phyloP scores from a whole-genome alignment of 75 land plant genomes.

The Cupressus sempervirens region DNA sequence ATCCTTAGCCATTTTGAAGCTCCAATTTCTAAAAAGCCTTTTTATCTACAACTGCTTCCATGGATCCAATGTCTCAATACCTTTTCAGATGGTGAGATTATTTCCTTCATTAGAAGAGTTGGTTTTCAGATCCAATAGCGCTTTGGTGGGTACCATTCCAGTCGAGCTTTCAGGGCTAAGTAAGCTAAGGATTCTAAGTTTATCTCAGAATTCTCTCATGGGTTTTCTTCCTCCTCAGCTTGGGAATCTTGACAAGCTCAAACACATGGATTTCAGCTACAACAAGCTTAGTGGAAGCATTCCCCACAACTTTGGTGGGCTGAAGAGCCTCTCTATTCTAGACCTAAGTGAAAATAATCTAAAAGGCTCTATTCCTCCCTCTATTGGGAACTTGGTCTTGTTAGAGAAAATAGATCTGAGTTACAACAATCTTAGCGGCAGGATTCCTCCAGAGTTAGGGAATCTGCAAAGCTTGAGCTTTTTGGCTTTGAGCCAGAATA shows the following conservation, averaged over 20 bases:
- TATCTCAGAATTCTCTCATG: constrained; percentile 46
- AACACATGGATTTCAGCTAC: constrained; percentile 58
- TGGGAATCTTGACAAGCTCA: constrained; percentile 31
- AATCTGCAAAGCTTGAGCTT: constrained; percentile 16
- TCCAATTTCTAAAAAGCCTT: constrained; percentile 43
- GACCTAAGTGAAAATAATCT: constrained; percentile 26
- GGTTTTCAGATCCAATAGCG: constrained; percentile 38
- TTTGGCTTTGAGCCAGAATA: constrained; percentile 16
- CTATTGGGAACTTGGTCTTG: not conserved
- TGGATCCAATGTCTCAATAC: constrained; percentile 16
- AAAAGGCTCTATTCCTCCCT: constrained; percentile 20
- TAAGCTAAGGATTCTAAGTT: constrained; percentile 28
- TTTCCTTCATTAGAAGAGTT: constrained; percentile 39
- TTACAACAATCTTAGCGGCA: constrained; percentile 23
- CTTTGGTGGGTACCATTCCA: constrained; percentile 44
- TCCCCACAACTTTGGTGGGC: constrained; percentile 11
- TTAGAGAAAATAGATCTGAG: constrained; percentile 24
- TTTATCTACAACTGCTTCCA: constrained; percentile 57
- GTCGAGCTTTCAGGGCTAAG: constrained; percentile 13
- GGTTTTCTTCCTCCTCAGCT: constrained; percentile 43
- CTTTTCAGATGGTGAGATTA: constrained; percentile 28
- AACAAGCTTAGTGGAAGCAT: constrained; percentile 26
- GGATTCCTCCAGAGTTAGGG: constrained; percentile 24
- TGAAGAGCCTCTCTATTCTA: constrained; percentile 15
- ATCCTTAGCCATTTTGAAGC: constrained; percentile 35